Evolutionary conservation across 495 filamentous ascomycete genomes (phyloP).

Genomic region (Penicillium malachiteum): DNA sequence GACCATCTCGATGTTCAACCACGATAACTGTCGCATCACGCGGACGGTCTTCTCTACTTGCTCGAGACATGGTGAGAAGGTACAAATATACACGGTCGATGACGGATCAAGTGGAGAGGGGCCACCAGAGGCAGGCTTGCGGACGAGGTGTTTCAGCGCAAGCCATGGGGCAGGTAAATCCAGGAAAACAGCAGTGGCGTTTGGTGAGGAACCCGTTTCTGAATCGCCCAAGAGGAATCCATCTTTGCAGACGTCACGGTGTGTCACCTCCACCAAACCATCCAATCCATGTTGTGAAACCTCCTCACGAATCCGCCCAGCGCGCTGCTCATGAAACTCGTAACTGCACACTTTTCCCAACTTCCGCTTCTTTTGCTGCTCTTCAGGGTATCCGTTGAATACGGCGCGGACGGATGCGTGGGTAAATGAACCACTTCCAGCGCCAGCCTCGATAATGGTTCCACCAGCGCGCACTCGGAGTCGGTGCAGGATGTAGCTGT

Average conservation of each 20-base stretch:
- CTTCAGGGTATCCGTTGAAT: constrained; percentile 71
- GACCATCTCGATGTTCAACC: constrained; percentile 91
- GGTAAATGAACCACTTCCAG: constrained; percentile 92
- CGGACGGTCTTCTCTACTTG: constrained; percentile 84
- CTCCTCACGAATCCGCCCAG: constrained; percentile 69
- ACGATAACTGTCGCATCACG: constrained; percentile 71
- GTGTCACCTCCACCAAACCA: constrained; percentile 72
- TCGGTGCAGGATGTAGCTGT: constrained; percentile 90
- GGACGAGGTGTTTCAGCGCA: constrained; percentile 79
- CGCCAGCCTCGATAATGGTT: constrained; percentile 86
- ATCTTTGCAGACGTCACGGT: constrained; percentile 86
- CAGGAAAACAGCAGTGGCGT: constrained; percentile 81
- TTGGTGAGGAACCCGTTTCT: constrained; percentile 52
- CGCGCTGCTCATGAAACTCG: constrained; percentile 84
- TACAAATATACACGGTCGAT: constrained; percentile 72
- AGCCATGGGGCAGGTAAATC: constrained; percentile 93
- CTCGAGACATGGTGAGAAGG: constrained; percentile 95
- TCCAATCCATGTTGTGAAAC: constrained; percentile 71
- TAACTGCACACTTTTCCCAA: constrained; percentile 86
- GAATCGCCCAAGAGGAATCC: constrained; percentile 66
- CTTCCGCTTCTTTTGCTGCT: constrained; percentile 28
- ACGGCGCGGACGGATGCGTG: constrained; percentile 86
- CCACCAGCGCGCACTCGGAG: constrained; percentile 78
- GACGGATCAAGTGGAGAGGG: constrained; percentile 68
- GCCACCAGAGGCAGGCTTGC: constrained; percentile 43